These are phyloP conservation scores for Angophora floribunda DNA, from an alignment of 345 rosid genomes.

Conservation along the genomic window DNA sequence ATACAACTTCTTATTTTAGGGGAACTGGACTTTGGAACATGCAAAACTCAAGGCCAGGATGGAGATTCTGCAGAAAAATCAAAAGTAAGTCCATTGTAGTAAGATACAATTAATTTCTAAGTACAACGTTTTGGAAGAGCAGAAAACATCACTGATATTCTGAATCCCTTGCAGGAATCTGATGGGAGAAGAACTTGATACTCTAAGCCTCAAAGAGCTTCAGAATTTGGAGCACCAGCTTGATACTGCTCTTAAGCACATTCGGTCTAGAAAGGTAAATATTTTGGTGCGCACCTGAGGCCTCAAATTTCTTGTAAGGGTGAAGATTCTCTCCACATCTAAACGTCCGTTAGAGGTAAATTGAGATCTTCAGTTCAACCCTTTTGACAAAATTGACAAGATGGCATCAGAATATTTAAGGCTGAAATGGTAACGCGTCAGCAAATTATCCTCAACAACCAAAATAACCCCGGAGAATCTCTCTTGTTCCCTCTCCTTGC, in stretches of 20 bases:
- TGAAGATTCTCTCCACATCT: background rate
- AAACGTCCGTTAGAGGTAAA: background rate
- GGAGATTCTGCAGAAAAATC: conserved; percentile 77
- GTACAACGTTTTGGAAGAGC: background rate
- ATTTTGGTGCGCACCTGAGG: background rate
- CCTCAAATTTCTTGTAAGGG: background rate
- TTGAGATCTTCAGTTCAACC: background rate
- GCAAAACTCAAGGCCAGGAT: conserved; percentile 88
- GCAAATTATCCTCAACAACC: background rate
- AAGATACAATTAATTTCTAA: background rate
- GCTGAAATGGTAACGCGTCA: background rate
- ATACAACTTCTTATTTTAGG: conserved; percentile 15
- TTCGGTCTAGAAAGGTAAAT: conserved; percentile 59
- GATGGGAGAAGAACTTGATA: conserved; percentile 81
- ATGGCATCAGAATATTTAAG: background rate
- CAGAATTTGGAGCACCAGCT: conserved; percentile 83
- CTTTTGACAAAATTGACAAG: background rate
- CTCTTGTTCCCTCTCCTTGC: background rate
- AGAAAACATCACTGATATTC: background rate
- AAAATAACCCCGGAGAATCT: background rate
- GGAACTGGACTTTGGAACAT: conserved; percentile 75
- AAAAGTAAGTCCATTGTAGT: conserved; percentile 30
- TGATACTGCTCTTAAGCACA: conserved; percentile 61
- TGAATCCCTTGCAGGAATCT: conserved; percentile 38
- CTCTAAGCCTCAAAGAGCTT: conserved; percentile 63